Conservation (phyloP, 2,329 filamentous ascomycete genomes). For the Aureobasidium leucospermi region DNA sequence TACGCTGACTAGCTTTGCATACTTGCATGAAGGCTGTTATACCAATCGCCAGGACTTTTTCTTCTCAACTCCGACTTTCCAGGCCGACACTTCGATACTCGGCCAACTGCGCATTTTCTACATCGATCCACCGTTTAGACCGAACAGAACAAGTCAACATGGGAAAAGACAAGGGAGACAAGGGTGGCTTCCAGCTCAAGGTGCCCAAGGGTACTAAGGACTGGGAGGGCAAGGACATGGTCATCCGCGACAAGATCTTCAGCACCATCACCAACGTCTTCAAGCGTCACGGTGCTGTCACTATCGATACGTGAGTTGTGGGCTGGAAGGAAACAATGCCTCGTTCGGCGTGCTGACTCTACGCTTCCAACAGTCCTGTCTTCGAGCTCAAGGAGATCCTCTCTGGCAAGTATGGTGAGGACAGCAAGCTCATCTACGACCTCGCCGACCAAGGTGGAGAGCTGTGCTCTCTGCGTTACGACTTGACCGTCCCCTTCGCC, state of each 20-base stretch:
- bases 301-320: slow-evolving; percentile 60
- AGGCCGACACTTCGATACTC: background rate
- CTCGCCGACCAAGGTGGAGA: slow-evolving; percentile 83
- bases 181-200: slow-evolving; percentile 59
- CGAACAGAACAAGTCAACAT: slow-evolving; percentile 27
- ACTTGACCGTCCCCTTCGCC: slow-evolving; percentile 83
- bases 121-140: background rate
- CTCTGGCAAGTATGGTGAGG: slow-evolving; percentile 85
- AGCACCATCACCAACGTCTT: slow-evolving; percentile 68
- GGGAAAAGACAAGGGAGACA: slow-evolving; percentile 38
- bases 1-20: slow-evolving; percentile 5
- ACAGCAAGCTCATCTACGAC: slow-evolving; percentile 87
- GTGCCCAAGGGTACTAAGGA: slow-evolving; percentile 88
- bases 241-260: slow-evolving; percentile 76
- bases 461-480: slow-evolving; percentile 75
- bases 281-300: slow-evolving; percentile 73
- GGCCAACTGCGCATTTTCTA: slow-evolving; percentile 1
- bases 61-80: background rate
- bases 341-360: slow-evolving; percentile 13
- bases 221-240: slow-evolving; percentile 71
- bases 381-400: slow-evolving; percentile 85
- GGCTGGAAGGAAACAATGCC: background rate
- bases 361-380: slow-evolving; percentile 46
- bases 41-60: slow-evolving; percentile 7
- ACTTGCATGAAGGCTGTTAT: slow-evolving; percentile 13